These are phyloP conservation scores for Passalora sequoiae DNA, from an alignment of 2,329 filamentous ascomycete genomes.

Conservation along the genomic window DNA sequence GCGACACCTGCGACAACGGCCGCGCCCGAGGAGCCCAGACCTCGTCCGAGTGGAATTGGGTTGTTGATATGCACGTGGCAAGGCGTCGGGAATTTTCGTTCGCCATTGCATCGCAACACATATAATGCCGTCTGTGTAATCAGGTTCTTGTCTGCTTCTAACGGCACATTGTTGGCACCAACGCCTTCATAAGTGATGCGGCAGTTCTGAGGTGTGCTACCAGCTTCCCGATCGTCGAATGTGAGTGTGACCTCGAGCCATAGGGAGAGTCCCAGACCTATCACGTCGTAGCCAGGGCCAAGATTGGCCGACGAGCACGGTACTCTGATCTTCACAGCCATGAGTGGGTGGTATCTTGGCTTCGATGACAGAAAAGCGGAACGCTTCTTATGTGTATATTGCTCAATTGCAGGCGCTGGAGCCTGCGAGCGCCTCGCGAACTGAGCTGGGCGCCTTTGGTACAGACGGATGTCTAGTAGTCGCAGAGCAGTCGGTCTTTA, in stretches of 20 bases:
- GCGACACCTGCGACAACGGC: conserved; percentile 95
- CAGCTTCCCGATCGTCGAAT: conserved; percentile 57
- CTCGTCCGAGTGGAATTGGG: conserved; percentile 86
- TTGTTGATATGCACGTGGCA: conserved; percentile 95
- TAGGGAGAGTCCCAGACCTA: conserved; percentile 87
- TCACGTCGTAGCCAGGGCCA: conserved; percentile 94
- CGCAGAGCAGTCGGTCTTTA: too few relatives aligned
- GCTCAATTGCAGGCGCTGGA: too few relatives aligned
- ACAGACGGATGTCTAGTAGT: too few relatives aligned
- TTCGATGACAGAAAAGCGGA: too few relatives aligned
- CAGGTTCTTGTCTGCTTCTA: conserved; percentile 82
- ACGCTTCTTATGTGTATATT: too few relatives aligned
- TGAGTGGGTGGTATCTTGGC: too few relatives aligned
- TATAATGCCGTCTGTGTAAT: conserved; percentile 93
- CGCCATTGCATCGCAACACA: conserved; percentile 84
- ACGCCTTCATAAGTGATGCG: conserved; percentile 84
- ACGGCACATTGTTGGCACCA: conserved; percentile 70
- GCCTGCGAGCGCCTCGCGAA: too few relatives aligned
- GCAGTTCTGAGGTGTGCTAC: conserved; percentile 69
- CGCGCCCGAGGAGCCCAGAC: conserved; percentile 89
- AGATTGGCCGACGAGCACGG: conserved; percentile 98
- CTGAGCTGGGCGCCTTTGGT: too few relatives aligned
- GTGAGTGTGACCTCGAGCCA: conserved; percentile 87
- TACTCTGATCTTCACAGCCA: too few relatives aligned
- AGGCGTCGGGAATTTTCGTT: conserved; percentile 74